Base-by-base conservation (phyloP, 2,329 filamentous ascomycete genomes). In the Talaromyces sp. region DNA sequence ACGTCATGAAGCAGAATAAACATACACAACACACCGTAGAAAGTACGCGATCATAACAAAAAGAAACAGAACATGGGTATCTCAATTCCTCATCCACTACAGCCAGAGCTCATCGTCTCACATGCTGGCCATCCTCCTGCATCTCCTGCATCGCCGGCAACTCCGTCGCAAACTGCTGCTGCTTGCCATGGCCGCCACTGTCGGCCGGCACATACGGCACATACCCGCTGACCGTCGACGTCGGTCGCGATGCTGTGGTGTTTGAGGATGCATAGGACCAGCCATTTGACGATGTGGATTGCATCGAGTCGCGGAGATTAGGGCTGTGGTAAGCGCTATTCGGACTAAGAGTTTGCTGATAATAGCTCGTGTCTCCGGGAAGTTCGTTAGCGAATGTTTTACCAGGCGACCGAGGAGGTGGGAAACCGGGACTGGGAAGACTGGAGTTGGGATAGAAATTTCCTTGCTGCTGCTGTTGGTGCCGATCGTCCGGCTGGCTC, bases 211-310 rank as follows among this genome's bases (percentile, higher is more conserved):
- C 41, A 39, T 39, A 57, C 3, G 64, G 41, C 10, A 27, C 35
- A 24, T 41, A 50, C 16, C 24, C 35, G 43, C 54, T 62, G 41
- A 52, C 41, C 39, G 43, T 35, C 3, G 64, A 65, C 4, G 43
- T 39, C 5, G 54, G 59, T 13, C 63, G 63, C 6, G 63, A 62
- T 6, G 37, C 9, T 16, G 37, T n/a, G 4, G 35, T 14, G 22
- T 60, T 64, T 2, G 62, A 61, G 1, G 63, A 65, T 10, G 50
- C 50, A 41, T 57, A 62, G 3, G 50, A 62, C 59, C 59, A 62
- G 22, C 64, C 64, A 27, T 62, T 35, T 35, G 64, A 65, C 14
- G 56, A 41, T n/a, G 60, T 65, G 4, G 63, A 65, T n/a, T 65
- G 63, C 41, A 57, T 39, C 33, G 63, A 65, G 33, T 65, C 59